Percentiles rank a stretch among this genome's conserved stretches.
These are phyloP conservation scores for Platanthera guangdongensis DNA, from an alignment of 106 monocot species.

Conservation along the genomic window DNA sequence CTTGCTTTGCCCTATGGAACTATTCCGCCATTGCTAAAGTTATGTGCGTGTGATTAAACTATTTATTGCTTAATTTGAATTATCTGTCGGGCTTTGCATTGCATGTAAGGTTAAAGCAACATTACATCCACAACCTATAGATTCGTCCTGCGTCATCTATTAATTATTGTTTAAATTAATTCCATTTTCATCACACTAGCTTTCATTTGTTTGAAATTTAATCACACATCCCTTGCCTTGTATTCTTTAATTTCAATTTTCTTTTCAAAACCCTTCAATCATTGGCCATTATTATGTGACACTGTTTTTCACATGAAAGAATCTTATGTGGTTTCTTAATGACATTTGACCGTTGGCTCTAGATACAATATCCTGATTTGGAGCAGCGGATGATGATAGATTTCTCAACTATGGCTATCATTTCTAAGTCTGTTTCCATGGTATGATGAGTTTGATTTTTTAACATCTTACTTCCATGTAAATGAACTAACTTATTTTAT, in stretches of 20 bases:
- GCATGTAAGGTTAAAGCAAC: too few relatives aligned
- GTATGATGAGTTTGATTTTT: constrained; percentile 26
- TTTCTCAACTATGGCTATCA: constrained; percentile 66
- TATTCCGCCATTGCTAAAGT: too few relatives aligned
- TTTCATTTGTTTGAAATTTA: too few relatives aligned
- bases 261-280: not conserved
- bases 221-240: not conserved
- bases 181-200: too few relatives aligned
- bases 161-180: too few relatives aligned
- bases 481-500: not conserved
- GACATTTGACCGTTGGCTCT: constrained; percentile 7
- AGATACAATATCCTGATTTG: constrained; percentile 97
- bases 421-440: constrained; percentile 74
- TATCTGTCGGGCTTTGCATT: too few relatives aligned
- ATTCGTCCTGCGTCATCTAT: too few relatives aligned
- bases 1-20: too few relatives aligned
- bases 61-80: too few relatives aligned
- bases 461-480: not conserved
- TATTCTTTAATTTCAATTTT: not conserved
- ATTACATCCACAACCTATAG: too few relatives aligned
- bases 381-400: constrained; percentile 81
- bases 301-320: constrained; percentile 1
- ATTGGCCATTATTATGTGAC: not conserved
- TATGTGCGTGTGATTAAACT: too few relatives aligned
- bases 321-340: not conserved